A percentile compares a stretch with the other conserved stretches of the same genome.
Conservation (phyloP, 305 asterid genomes). For the Ilex paraguariensis region DNA sequence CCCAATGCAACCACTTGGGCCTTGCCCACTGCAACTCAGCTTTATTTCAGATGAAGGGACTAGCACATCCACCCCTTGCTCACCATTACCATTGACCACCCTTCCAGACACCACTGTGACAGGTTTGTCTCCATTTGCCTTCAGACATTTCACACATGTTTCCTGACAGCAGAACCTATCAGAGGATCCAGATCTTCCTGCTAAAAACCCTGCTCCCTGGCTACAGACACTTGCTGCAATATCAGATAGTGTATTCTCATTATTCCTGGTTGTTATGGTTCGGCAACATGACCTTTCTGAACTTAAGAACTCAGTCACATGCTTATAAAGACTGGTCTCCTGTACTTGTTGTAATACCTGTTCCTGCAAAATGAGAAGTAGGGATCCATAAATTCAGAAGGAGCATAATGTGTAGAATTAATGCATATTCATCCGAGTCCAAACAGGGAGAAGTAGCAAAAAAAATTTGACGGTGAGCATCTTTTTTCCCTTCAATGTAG, state of each 20-base stretch:
- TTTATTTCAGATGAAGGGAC: conserved; percentile 60
- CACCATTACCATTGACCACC: conserved; percentile 48
- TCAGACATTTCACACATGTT: conserved; percentile 76
- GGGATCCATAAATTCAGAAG: not conserved
- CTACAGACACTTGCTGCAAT: conserved; percentile 80
- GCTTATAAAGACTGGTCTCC: conserved; percentile 79
- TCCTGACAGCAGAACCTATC: conserved; percentile 61
- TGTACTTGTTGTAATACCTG: conserved; percentile 84
- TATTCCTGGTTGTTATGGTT: conserved; percentile 25
- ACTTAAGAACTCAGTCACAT: conserved; percentile 47
- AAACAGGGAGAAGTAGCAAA: not conserved
- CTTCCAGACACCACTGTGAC: conserved; percentile 75
- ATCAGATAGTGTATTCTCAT: conserved; percentile 38
- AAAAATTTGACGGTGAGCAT: not conserved
- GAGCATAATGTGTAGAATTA: conserved; percentile 5
- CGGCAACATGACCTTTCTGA: conserved; percentile 35
- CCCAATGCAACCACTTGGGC: conserved; percentile 29
- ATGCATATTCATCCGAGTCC: not conserved
- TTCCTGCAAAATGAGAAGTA: conserved; percentile 45
- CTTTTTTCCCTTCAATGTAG: conserved; percentile 3
- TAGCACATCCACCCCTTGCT: conserved; percentile 68
- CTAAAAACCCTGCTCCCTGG: conserved; percentile 79
- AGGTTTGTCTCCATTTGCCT: conserved; percentile 55
- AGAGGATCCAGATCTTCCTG: conserved; percentile 45
- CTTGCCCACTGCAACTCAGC: conserved; percentile 28